A percentile compares a stretch with the other conserved stretches of the same genome.
phyloP scores from a whole-genome alignment of 73 alveolate genomes.

The Stentor coeruleus region DNA sequence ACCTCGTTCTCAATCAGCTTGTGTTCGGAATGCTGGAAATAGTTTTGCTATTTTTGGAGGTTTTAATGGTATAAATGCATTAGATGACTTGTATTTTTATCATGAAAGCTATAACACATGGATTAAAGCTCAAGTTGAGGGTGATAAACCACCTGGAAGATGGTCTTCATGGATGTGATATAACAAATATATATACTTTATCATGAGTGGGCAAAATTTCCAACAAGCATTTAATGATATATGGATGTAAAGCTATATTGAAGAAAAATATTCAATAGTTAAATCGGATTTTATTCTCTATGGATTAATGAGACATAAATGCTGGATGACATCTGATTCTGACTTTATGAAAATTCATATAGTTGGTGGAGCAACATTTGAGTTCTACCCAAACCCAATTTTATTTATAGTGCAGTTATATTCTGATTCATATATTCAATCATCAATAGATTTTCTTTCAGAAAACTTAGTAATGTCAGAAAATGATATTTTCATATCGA shows the following conservation, averaged over 20 bases:
- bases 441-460: neutral
- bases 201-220: too few species aligned
- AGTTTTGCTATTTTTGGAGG: neutral
- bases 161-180: too few species aligned
- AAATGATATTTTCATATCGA: neutral
- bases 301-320: conserved; percentile 24
- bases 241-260: too few species aligned
- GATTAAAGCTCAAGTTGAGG: neutral
- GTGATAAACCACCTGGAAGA: too few species aligned
- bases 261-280: too few species aligned
- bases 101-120: neutral
- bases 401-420: neutral
- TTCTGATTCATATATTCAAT: neutral
- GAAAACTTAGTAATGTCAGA: neutral
- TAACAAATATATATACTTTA: too few species aligned
- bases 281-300: too few species aligned
- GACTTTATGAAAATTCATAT: conserved; percentile 28
- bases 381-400: neutral
- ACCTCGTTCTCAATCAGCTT: neutral
- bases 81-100: neutral
- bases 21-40: neutral
- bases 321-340: conserved; percentile 31
- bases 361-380: neutral
- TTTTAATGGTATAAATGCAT: neutral
- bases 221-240: too few species aligned